Evolutionary conservation across 1,284 basidiomycete genomes (phyloP), one percentile per base, ranked within the genome.

Genomic region (Fomitopsis schrenkii): DNA sequence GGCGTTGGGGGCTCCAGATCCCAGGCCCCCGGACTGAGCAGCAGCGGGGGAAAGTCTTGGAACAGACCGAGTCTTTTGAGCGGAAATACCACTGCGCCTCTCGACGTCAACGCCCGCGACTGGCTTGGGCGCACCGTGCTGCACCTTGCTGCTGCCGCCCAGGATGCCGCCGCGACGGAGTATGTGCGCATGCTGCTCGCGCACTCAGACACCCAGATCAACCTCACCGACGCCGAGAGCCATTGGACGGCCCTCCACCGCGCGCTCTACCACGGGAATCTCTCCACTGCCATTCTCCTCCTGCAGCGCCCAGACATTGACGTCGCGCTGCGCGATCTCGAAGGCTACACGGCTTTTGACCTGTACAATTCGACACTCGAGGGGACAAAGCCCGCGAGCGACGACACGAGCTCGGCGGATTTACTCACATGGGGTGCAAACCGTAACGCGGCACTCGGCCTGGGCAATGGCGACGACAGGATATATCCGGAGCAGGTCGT

Each of bases 371-470:
- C 90, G 4, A 97, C 94, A 0, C 79, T 97, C 36, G 83, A 87
- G 62, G 88, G 85, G 14, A 88, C 86, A 1, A 83, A 87, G 70
- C 93, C 93, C 3, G 77, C 77, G 45, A 63, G 64, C 30, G 44
- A 60, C 72, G 73, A 77, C 14, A 72, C 70, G 3, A 70, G 71
- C 19, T 70, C 74, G 28, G 80, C 80, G 0, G 89, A 97, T 59
- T 77, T 99, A 14, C 92, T 87, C 68, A 94, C 91, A 0, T 99
- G 97, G 97, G 97, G 97, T 15, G 80, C 85, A 15, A 99, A 98
- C 72, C 83, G 90, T 65, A 96, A 96, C 74, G 92, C 91, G 33
- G 83, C 90, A 0, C 84, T 99, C 14, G 97, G 96, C 3, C 80
- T 92, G 17, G 89, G 89, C 2, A 92, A 97, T 67, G 85, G 84